A percentile compares a stretch with the other conserved stretches of the same genome.
phyloP scores from a whole-genome alignment of 2,329 filamentous ascomycete genomes.

The Botrytis sinoallii region DNA sequence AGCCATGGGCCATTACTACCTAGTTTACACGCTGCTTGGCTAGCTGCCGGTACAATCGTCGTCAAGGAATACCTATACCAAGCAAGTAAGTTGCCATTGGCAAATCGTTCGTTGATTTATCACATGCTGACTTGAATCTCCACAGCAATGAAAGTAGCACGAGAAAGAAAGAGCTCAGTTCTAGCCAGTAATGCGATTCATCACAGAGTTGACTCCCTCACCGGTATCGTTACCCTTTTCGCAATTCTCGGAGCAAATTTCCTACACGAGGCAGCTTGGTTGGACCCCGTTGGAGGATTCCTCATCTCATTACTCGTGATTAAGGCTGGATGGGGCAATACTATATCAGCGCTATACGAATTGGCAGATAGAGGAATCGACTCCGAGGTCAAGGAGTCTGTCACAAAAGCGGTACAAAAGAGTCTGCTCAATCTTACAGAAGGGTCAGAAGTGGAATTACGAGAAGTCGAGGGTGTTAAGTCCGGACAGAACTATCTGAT shows the following conservation, averaged over 20 bases:
- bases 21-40: conserved; percentile 91
- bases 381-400: conserved; percentile 70
- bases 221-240: conserved; percentile 85
- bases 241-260: conserved; percentile 89
- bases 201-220: conserved; percentile 93
- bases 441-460: conserved; percentile 62
- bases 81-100: conserved; percentile 68
- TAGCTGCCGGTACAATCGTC: conserved; percentile 83
- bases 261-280: conserved; percentile 80
- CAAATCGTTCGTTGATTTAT: neutral
- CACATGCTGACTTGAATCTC: conserved; percentile 28
- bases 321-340: conserved; percentile 85
- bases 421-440: conserved; percentile 54
- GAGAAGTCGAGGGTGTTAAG: conserved; percentile 84
- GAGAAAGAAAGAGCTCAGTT: conserved; percentile 90
- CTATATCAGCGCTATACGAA: conserved; percentile 75
- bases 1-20: conserved; percentile 64
- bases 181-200: conserved; percentile 95
- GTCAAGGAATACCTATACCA: conserved; percentile 97
- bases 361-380: conserved; percentile 90
- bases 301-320: conserved; percentile 93
- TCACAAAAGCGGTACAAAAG: conserved; percentile 62
- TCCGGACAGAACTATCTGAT: conserved; percentile 95
- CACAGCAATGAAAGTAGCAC: conserved; percentile 88
- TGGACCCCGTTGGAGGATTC: conserved; percentile 90